Evolutionary conservation across 169 alveolate species (phyloP).

Genomic region (Babesia gibsoni): DNA sequence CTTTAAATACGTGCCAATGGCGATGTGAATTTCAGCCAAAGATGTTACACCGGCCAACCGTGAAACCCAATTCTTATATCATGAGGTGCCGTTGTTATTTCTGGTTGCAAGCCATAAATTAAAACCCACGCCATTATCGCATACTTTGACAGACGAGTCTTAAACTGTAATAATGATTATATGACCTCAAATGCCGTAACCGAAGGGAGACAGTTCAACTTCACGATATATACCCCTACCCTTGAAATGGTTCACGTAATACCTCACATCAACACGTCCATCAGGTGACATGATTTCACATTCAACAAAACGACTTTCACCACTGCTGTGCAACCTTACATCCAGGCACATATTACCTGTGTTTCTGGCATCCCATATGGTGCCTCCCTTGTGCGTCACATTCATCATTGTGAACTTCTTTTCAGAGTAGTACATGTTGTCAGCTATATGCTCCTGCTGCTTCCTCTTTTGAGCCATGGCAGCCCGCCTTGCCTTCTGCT

Average conservation of each 20-base stretch:
- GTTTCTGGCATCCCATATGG: constrained; percentile 10
- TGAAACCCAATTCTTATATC: too few species aligned
- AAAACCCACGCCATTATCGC: too few species aligned
- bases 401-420: neutral
- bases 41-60: too few species aligned
- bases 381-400: constrained; percentile 37
- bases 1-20: too few species aligned
- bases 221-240: constrained; percentile 32
- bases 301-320: constrained; percentile 33
- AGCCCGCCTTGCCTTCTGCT: neutral
- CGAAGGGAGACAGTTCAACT: constrained; percentile 5
- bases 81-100: too few species aligned
- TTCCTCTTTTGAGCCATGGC: neutral
- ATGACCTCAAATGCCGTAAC: constrained; percentile 5
- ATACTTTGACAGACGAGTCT: too few species aligned
- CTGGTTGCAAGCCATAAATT: too few species aligned
- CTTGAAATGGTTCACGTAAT: constrained; percentile 33
- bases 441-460: neutral
- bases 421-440: constrained; percentile 13
- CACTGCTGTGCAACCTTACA: constrained; percentile 2
- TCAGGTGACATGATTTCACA: constrained; percentile 32
- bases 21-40: too few species aligned
- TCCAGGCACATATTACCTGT: constrained; percentile 30
- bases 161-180: too few species aligned
- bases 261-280: constrained; percentile 39